Evolutionary conservation across 2,329 filamentous ascomycete species (phyloP), one percentile per base, ranked within the genome.

Genomic region (Alternaria ventricosa): DNA sequence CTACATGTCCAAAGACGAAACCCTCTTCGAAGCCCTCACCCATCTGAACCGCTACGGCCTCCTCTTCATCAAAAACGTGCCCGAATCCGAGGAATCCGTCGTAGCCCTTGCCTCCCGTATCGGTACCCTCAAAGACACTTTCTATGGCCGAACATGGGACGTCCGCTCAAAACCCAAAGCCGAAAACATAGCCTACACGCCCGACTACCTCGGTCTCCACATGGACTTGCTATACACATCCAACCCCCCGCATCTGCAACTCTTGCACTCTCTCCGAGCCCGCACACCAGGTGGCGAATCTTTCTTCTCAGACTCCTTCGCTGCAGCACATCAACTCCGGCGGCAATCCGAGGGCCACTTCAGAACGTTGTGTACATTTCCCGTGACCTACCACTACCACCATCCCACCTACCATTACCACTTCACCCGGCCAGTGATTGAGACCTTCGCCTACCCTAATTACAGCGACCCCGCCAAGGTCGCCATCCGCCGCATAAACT

Each of bases 141-240:
- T 98, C 76, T 98, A 98, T 79, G 96, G 96, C 45, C 84, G 86
- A 70, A 97, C 93, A 0, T 98, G 94, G 89, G 92, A 97, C 79
- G 95, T 98, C 12, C 88, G 89, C 57, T 93, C 90, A 4, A 91
- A 96, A 57, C 90, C 91, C 2, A 79, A 92, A 59, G 93, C 94
- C 23, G 94, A 95, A 76, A 98, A 98, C 77, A 92, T 97, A 5
- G 95, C 96, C 22, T 85, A 98, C 81, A 97, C 95, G 1, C 90
- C 87, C 74, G 86, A 90, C 53, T 90, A 90, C 74, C 88, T 98
- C 1, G 92, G 92, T 15, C 89, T 97, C 51, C 96, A 99, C 82
- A 96, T 97, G 88, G 96, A 98, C 77, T 86, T 98, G 44, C 85
- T 97, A 59, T 98, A 98, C 81, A 90, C 96, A 80, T 82, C 87